Evolutionary conservation across 2,329 filamentous ascomycete species (phyloP).

Genomic region (Ramularia collo-cygni): DNA sequence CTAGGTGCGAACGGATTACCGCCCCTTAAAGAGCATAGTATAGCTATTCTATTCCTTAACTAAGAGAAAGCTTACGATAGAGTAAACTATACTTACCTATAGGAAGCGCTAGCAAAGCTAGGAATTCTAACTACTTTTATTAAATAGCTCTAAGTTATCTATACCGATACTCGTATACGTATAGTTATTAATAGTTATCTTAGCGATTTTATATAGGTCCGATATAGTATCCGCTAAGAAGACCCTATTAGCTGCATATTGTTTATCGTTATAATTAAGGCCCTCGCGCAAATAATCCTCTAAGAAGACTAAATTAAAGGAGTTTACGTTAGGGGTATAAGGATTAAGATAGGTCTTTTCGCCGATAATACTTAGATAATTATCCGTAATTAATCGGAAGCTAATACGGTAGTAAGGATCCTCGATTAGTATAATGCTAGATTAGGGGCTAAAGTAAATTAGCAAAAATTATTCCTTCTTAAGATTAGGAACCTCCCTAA

Average conservation of each 20-base stretch:
- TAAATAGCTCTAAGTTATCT: constrained; percentile 1
- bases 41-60: neutral
- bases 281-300: neutral
- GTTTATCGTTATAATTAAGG: neutral
- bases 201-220: neutral
- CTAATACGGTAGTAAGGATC: neutral
- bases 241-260: constrained; percentile 3
- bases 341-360: neutral
- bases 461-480: neutral
- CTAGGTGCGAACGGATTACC: neutral
- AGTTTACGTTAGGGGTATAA: neutral
- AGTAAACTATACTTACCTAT: constrained; percentile 2
- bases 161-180: constrained; percentile 1
- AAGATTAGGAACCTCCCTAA: neutral
- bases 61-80: constrained; percentile 4
- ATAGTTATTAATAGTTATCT: constrained; percentile 2
- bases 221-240: constrained; percentile 1
- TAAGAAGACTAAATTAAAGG: neutral
- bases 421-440: neutral
- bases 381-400: neutral
- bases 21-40: neutral
- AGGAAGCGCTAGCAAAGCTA: neutral
- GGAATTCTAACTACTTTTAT: neutral
- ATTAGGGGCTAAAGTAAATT: constrained; percentile 1
- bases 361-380: neutral